phyloP scores from a whole-genome alignment of 805 yeast genomes.

The Zygosaccharomyces bisporus region DNA sequence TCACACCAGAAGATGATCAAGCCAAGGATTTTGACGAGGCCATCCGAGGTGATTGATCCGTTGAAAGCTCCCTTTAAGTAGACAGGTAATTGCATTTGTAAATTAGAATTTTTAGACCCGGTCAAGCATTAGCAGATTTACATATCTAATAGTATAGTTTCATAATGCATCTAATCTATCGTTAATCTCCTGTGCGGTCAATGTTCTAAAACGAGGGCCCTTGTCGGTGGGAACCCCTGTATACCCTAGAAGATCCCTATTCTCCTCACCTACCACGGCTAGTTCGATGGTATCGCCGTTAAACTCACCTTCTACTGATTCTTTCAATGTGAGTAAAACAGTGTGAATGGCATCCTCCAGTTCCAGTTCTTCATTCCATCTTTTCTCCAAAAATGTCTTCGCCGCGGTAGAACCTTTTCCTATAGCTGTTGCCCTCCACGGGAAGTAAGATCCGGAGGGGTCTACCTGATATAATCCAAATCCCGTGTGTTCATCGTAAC shows the following conservation, averaged over 20 bases:
- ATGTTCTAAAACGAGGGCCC: constrained; percentile 88
- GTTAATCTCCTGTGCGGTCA: constrained; percentile 86
- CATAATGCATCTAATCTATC: constrained; percentile 91
- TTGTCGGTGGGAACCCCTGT: constrained; percentile 69
- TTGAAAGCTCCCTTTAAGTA: constrained; percentile 77
- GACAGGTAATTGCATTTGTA: neutral
- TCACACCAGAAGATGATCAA: constrained; percentile 84
- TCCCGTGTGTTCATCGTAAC: constrained; percentile 72
- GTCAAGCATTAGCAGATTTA: constrained; percentile 4
- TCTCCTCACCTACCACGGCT: constrained; percentile 78
- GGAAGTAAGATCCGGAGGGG: constrained; percentile 96
- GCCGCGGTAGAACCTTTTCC: constrained; percentile 97
- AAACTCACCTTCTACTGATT: constrained; percentile 96
- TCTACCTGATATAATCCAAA: constrained; percentile 93
- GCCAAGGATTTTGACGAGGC: constrained; percentile 83
- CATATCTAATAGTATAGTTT: constrained; percentile 11
- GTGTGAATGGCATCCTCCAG: constrained; percentile 97
- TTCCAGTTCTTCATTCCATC: constrained; percentile 97
- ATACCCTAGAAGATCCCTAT: constrained; percentile 77
- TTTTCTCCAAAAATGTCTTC: constrained; percentile 92
- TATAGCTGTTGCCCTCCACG: constrained; percentile 99
- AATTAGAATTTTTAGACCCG: neutral
- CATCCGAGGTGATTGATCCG: constrained; percentile 89
- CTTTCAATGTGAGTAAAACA: constrained; percentile 89
- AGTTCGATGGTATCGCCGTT: constrained; percentile 95